Percentiles rank a stretch among this genome's conserved stretches.
Conservation (phyloP, 192 early-diverging fungal genomes). For the Phycomyces nitens region DNA sequence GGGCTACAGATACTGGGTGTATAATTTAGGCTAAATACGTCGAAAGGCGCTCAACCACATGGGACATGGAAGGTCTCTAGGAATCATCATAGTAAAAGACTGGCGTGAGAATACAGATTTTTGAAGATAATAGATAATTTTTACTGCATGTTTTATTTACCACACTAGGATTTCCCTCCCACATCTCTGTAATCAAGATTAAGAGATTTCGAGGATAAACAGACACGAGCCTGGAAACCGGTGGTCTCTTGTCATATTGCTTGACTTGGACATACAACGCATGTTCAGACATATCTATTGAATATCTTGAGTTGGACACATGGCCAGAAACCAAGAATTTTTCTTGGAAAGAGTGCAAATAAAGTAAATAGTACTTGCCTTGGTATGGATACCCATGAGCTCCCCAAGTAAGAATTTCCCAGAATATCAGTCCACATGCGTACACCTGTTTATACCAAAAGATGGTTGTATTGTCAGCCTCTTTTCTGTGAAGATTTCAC, state of each 20-base stretch:
- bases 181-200: conserved; percentile 67
- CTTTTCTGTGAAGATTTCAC: not conserved
- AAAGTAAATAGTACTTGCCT: conserved; percentile 49
- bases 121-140: no score
- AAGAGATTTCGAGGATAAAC: conserved; percentile 59
- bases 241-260: conserved; percentile 58
- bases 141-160: conserved; percentile 18
- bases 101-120: not conserved
- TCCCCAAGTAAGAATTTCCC: conserved; percentile 77
- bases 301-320: not conserved
- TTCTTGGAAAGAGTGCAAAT: no score
- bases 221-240: conserved; percentile 45
- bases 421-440: conserved; percentile 73
- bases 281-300: conserved; percentile 24
- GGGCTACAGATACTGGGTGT: not conserved
- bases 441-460: conserved; percentile 39
- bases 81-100: not conserved
- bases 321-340: not conserved
- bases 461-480: not conserved
- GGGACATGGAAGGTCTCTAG: conserved; percentile 63
- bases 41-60: conserved; percentile 67
- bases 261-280: conserved; percentile 40
- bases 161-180: conserved; percentile 56
- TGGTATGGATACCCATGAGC: conserved; percentile 69
- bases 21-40: conserved; percentile 44